A percentile compares a stretch with the other conserved stretches of the same genome.
phyloP scores from a whole-genome alignment of 2,329 filamentous ascomycete genomes.

The Orbilia javanica region DNA sequence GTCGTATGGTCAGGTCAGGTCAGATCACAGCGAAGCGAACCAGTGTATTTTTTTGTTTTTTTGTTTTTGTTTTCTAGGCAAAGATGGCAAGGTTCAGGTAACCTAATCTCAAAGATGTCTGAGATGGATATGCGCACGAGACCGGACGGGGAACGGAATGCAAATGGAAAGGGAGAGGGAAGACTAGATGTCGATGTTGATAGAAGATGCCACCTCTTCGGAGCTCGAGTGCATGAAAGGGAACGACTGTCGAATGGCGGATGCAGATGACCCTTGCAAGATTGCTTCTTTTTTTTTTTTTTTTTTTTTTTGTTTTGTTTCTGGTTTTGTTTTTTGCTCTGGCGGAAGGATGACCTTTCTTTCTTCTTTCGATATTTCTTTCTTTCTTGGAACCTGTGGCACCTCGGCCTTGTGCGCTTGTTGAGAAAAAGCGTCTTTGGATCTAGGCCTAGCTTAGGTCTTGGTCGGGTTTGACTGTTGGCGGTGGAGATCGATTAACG shows the following conservation, averaged over 20 bases:
- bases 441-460: not conserved
- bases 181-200: slow-evolving; percentile 10
- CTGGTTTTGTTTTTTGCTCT: no score
- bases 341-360: not conserved
- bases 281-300: not conserved
- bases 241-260: slow-evolving; percentile 6
- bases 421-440: not conserved
- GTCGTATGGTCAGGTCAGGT: slow-evolving; percentile 15
- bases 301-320: no score
- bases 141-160: slow-evolving; percentile 7
- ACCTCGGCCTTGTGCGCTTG: not conserved
- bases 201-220: slow-evolving; percentile 27
- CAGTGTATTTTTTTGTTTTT: not conserved
- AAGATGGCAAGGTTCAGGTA: slow-evolving; percentile 29
- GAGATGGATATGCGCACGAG: slow-evolving; percentile 18
- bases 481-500: not conserved
- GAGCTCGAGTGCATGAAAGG: slow-evolving; percentile 1
- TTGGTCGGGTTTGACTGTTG: not conserved
- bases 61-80: no score
- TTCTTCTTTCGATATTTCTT: not conserved
- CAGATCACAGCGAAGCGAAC: not conserved
- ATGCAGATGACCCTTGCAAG: slow-evolving; percentile 9
- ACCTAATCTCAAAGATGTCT: slow-evolving; percentile 22
- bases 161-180: not conserved
- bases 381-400: not conserved